Percentiles rank a stretch among this genome's conserved stretches.
Evolutionary conservation across 768 basidiomycete species (phyloP).

Genomic region (Naganishia antarctica): DNA sequence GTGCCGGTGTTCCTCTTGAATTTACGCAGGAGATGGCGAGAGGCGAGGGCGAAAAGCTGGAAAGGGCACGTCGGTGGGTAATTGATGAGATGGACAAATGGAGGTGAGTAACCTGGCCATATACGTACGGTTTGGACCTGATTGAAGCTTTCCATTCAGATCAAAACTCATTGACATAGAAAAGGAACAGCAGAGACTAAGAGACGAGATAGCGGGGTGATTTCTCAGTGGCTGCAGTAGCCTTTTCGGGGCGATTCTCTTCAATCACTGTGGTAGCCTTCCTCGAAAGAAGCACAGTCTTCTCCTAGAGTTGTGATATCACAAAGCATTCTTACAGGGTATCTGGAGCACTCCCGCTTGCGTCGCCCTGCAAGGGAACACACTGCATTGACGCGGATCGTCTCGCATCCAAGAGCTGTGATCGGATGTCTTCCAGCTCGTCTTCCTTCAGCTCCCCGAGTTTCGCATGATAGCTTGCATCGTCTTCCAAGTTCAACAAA

Average conservation of each 20-base stretch:
- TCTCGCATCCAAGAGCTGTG: not conserved
- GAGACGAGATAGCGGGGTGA: conserved; percentile 52
- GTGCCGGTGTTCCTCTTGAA: conserved; percentile 65
- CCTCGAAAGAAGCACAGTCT: no score
- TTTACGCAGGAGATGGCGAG: conserved; percentile 79
- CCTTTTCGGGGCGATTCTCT: no score
- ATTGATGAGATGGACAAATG: conserved; percentile 72
- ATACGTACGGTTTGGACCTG: no score
- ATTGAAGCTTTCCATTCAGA: conserved; percentile 26
- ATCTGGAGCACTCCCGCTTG: no score
- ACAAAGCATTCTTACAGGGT: no score
- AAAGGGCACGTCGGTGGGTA: conserved; percentile 67
- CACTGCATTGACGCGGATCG: not conserved
- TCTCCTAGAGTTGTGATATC: no score
- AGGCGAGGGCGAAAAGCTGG: conserved; percentile 74
- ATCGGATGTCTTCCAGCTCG: conserved; percentile 4
- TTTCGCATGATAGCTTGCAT: not conserved
- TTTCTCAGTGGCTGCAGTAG: not conserved
- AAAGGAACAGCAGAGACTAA: conserved; percentile 68
- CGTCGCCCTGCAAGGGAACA: no score
- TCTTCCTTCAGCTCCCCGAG: conserved; percentile 1
- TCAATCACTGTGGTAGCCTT: no score
- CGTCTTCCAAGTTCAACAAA: conserved; percentile 3
- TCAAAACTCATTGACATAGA: conserved; percentile 69
- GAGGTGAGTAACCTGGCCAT: conserved; percentile 58